Evolutionary conservation across 2,329 filamentous ascomycete species (phyloP).

Genomic region (Fusarium burgessii): DNA sequence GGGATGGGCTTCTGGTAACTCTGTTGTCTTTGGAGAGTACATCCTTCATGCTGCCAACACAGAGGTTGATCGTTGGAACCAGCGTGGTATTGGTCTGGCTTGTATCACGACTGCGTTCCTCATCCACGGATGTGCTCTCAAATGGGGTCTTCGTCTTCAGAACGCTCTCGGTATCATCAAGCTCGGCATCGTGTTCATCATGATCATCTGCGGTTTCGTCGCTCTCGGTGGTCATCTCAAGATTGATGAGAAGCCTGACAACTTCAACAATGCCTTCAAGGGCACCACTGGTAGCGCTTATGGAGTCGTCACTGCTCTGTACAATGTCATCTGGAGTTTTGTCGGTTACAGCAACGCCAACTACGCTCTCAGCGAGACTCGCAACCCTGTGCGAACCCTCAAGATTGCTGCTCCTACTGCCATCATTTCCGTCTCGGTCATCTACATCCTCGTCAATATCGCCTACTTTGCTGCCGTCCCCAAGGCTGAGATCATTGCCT

Average conservation of each 20-base stretch:
- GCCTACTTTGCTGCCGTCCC: constrained; percentile 73
- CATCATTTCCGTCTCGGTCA: constrained; percentile 66
- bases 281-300: constrained; percentile 75
- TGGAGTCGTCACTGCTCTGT: constrained; percentile 75
- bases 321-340: constrained; percentile 79
- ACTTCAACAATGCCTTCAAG: constrained; percentile 72
- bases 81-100: constrained; percentile 73
- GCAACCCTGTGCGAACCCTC: constrained; percentile 72
- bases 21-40: constrained; percentile 77
- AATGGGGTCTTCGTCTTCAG: constrained; percentile 75
- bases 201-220: constrained; percentile 71
- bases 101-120: constrained; percentile 74
- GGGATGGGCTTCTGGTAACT: constrained; percentile 75
- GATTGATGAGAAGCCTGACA: constrained; percentile 69
- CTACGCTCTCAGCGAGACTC: constrained; percentile 74
- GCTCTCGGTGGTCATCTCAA: constrained; percentile 71
- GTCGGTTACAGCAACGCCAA: constrained; percentile 77
- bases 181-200: constrained; percentile 73
- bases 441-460: constrained; percentile 76
- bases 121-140: constrained; percentile 72
- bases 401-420: constrained; percentile 74
- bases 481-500: constrained; percentile 64
- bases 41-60: constrained; percentile 73
- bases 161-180: constrained; percentile 75
- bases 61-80: constrained; percentile 74